A percentile compares a stretch with the other conserved stretches of the same genome.
Evolutionary conservation across 2,329 filamentous ascomycete genomes (phyloP).

Genomic region (Beauveria sp.): DNA sequence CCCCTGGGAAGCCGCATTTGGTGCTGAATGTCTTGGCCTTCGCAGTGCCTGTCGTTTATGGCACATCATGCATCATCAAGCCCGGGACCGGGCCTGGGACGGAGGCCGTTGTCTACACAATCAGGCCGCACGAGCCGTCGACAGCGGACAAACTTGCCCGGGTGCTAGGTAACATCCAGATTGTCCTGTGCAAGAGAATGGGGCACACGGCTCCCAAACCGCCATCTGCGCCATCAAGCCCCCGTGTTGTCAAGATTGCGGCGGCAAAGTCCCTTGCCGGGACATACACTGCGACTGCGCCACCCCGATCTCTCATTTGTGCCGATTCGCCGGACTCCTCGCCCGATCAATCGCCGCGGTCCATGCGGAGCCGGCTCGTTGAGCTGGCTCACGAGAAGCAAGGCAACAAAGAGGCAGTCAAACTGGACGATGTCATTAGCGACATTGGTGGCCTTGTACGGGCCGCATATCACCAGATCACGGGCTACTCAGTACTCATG

Average conservation of each 20-base stretch:
- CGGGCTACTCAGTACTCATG: background rate
- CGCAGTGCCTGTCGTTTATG: conserved; percentile 14
- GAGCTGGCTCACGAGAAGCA: background rate
- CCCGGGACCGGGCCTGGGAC: background rate
- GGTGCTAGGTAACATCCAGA: background rate
- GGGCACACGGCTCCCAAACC: background rate
- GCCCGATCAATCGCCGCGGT: background rate
- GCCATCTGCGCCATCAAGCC: background rate
- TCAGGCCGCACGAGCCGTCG: background rate
- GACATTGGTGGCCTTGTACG: background rate
- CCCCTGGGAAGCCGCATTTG: conserved; percentile 8
- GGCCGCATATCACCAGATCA: background rate
- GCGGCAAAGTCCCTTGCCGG: background rate
- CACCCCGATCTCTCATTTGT: conserved; percentile 17
- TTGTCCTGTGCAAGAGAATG: background rate
- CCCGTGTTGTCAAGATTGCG: background rate
- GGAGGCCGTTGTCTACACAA: background rate
- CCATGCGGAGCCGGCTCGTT: background rate
- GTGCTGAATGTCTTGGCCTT: conserved; percentile 18
- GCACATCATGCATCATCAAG: conserved; percentile 17
- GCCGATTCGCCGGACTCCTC: conserved; percentile 6
- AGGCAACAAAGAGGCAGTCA: background rate
- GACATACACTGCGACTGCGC: background rate
- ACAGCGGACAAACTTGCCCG: background rate
- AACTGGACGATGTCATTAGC: background rate